Evolutionary conservation across 345 rosid genomes (phyloP).

Genomic region (Bretschneidera sinensis): DNA sequence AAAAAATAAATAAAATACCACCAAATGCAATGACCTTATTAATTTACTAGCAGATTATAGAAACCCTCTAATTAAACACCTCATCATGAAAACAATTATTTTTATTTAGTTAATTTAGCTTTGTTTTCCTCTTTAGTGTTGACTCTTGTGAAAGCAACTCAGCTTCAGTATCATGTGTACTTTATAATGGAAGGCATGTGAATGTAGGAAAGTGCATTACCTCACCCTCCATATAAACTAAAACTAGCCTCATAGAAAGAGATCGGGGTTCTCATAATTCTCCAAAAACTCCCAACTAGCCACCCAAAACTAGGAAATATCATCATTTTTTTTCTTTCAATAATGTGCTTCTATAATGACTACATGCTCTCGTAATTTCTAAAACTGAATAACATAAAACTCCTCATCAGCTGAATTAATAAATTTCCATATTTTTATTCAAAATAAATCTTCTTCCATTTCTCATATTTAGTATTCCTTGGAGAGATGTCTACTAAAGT

Average conservation of each 20-base stretch:
- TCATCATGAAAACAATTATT: too few relatives aligned
- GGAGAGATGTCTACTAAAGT: conserved; percentile 28
- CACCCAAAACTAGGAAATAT: background rate
- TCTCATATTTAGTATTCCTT: background rate
- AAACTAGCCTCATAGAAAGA: background rate
- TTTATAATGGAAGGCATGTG: conserved; percentile 33
- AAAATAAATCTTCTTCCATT: background rate
- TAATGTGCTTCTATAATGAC: background rate
- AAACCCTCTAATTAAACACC: too few relatives aligned
- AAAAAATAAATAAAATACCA: too few relatives aligned
- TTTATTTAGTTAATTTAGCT: too few relatives aligned
- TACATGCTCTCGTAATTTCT: too few relatives aligned
- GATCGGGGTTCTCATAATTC: conserved; percentile 17
- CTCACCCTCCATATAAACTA: conserved; percentile 8
- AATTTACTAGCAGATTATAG: too few relatives aligned
- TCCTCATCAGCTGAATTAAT: too few relatives aligned
- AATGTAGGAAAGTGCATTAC: conserved; percentile 2
- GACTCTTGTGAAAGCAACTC: too few relatives aligned
- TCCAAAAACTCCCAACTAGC: conserved; percentile 12
- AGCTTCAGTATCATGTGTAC: conserved; percentile 1
- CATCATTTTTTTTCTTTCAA: background rate
- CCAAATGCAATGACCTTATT: too few relatives aligned
- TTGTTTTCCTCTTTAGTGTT: too few relatives aligned
- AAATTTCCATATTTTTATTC: conserved; percentile 2
- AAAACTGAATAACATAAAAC: background rate